Conservation (phyloP, 179 eudicot genomes). For the Gypsophila paniculata region DNA sequence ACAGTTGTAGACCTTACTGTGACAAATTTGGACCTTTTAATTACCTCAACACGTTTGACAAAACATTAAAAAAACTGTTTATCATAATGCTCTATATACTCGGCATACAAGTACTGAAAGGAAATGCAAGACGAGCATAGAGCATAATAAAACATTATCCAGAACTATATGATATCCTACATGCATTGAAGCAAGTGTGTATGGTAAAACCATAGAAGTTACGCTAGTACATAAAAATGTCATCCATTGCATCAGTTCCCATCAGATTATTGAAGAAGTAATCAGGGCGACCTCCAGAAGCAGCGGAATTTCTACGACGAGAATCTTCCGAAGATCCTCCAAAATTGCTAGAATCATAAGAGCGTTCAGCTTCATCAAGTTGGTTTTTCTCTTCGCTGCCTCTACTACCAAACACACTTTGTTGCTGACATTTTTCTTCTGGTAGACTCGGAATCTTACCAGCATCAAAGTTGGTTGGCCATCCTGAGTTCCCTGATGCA, state of each 20-base stretch:
- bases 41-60: not conserved
- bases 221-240: slow-evolving; percentile 55
- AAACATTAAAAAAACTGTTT: not conserved
- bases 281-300: slow-evolving; percentile 30
- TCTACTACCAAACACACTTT: slow-evolving; percentile 30
- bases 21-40: not conserved
- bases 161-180: slow-evolving; percentile 26
- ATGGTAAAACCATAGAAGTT: slow-evolving; percentile 33
- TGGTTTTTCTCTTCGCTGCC: slow-evolving; percentile 25
- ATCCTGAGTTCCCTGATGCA: slow-evolving; percentile 32
- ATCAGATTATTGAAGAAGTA: slow-evolving; percentile 35
- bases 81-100: not conserved
- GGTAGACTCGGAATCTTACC: slow-evolving; percentile 20
- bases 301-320: slow-evolving; percentile 22
- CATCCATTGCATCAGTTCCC: slow-evolving; percentile 44
- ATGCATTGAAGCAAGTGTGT: slow-evolving; percentile 30
- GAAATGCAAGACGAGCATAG: not conserved
- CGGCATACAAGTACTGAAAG: too few relatives aligned
- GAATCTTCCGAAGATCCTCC: slow-evolving; percentile 30
- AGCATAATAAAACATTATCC: slow-evolving; percentile 10
- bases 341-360: slow-evolving; percentile 30
- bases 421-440: slow-evolving; percentile 22
- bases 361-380: slow-evolving; percentile 24
- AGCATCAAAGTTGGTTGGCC: slow-evolving; percentile 32
- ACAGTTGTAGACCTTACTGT: slow-evolving; percentile 2